Percentiles rank a stretch among this genome's conserved stretches.
Conservation (phyloP, 108 stramenopile genomes). For the Fragilariopsis cylindrus region DNA sequence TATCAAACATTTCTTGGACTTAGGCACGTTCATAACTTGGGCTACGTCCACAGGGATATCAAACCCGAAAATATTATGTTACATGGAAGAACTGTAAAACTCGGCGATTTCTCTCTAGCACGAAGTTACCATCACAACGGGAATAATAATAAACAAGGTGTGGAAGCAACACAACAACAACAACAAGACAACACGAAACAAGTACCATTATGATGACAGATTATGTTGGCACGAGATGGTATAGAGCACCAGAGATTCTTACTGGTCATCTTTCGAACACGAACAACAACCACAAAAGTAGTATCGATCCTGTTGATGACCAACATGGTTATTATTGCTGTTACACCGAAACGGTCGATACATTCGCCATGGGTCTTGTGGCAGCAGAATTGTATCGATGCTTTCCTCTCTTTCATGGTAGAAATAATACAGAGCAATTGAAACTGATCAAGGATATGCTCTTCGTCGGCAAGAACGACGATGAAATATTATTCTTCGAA, state of each 20-base stretch:
- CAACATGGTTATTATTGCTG: neutral
- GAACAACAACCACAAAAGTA: neutral
- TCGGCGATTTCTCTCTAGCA: constrained; percentile 96
- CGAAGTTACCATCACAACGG: constrained; percentile 40
- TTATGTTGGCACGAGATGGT: constrained; percentile 97
- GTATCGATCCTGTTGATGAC: neutral
- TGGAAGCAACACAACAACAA: too few relatives aligned
- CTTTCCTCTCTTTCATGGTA: constrained; percentile 91
- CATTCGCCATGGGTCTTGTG: constrained; percentile 92
- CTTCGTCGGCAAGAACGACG: neutral
- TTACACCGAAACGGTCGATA: constrained; percentile 93
- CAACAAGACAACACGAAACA: constrained; percentile 20
- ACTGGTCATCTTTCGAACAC: constrained; percentile 42
- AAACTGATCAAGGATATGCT: constrained; percentile 81
- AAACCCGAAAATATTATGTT: constrained; percentile 95
- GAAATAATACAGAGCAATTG: constrained; percentile 89
- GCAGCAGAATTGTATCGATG: constrained; percentile 91
- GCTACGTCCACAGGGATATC: constrained; percentile 94
- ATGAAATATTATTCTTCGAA: neutral
- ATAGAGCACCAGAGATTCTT: constrained; percentile 96
- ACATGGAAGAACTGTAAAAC: constrained; percentile 71
- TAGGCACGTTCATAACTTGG: constrained; percentile 85
- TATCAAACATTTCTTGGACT: constrained; percentile 88
- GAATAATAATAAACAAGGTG: neutral
- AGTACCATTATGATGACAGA: constrained; percentile 74